These are phyloP conservation scores for Vitis hybrid DNA, from an alignment of 177 flowering plant species.

Conservation along the genomic window DNA sequence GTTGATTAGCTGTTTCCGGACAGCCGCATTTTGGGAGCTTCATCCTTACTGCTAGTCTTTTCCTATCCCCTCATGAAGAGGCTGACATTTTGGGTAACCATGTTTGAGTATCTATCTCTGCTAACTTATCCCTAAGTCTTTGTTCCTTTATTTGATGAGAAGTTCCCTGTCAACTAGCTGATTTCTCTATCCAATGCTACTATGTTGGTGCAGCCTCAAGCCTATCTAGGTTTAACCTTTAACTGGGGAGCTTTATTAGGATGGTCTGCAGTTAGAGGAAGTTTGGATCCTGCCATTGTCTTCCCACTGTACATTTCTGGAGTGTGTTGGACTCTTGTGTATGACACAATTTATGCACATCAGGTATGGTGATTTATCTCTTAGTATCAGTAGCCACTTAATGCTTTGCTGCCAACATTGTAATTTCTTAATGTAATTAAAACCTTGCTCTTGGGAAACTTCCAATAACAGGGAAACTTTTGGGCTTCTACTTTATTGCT, in stretches of 20 bases:
- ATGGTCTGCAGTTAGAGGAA: slow-evolving; percentile 90
- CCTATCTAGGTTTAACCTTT: slow-evolving; percentile 90
- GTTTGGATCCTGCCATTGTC: slow-evolving; percentile 75
- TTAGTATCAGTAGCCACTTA: neutral
- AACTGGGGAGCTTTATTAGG: slow-evolving; percentile 99
- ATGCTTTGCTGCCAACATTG: neutral
- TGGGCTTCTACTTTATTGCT: too few species aligned
- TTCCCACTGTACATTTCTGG: slow-evolving; percentile 85
- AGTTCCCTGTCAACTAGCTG: slow-evolving; percentile 5
- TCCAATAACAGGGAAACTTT: too few species aligned
- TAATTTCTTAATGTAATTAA: neutral
- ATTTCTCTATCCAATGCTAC: neutral
- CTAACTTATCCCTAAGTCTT: neutral
- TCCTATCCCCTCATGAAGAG: slow-evolving; percentile 99
- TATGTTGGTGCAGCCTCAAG: slow-evolving; percentile 78
- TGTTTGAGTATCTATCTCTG: slow-evolving; percentile 1
- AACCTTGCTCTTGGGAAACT: neutral
- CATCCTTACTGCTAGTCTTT: slow-evolving; percentile 88
- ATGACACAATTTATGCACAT: slow-evolving; percentile 99
- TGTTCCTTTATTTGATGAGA: neutral
- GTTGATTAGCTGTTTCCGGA: slow-evolving; percentile 9
- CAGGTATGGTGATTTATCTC: slow-evolving; percentile 56
- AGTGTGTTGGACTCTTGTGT: slow-evolving; percentile 94
- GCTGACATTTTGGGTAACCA: slow-evolving; percentile 88
- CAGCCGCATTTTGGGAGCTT: slow-evolving; percentile 89